phyloP scores from a whole-genome alignment of 306 rosid species.

The Begonia fuchsioides region DNA sequence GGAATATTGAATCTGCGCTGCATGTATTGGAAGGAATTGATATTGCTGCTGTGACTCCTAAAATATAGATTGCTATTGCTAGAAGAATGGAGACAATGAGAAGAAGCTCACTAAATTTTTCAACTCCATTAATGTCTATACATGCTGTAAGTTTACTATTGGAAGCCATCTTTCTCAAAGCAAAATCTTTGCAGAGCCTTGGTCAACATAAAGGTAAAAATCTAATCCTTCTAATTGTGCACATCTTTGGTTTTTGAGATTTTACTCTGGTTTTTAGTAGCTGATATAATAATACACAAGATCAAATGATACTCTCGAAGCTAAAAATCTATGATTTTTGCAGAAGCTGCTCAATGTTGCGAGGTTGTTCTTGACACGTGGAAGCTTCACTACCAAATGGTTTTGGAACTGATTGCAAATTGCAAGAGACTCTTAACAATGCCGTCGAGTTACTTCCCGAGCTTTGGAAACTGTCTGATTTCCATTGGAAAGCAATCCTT shows the following conservation, averaged over 20 bases:
- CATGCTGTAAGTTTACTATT: slow-evolving; percentile 61
- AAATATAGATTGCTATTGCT: slow-evolving; percentile 53
- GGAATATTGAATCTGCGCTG: slow-evolving; percentile 77
- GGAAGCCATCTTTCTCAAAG: slow-evolving; percentile 75
- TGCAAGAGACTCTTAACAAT: slow-evolving; percentile 70
- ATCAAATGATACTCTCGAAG: too few species aligned
- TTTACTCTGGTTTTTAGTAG: too few species aligned
- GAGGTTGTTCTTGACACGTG: slow-evolving; percentile 65
- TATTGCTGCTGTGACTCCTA: slow-evolving; percentile 41
- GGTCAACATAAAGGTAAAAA: slow-evolving; percentile 62
- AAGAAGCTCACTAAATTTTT: slow-evolving; percentile 39
- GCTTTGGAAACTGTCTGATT: slow-evolving; percentile 72
- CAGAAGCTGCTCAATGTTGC: slow-evolving; percentile 40
- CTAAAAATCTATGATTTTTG: too few species aligned
- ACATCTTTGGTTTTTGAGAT: too few species aligned
- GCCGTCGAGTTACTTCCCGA: slow-evolving; percentile 80
- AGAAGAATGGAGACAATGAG: slow-evolving; percentile 33
- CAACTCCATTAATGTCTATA: slow-evolving; percentile 45
- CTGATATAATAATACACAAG: too few species aligned
- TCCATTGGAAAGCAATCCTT: slow-evolving; percentile 51
- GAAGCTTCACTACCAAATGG: slow-evolving; percentile 84
- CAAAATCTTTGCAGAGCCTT: slow-evolving; percentile 64
- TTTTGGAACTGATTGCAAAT: slow-evolving; percentile 66
- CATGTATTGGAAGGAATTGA: slow-evolving; percentile 88
- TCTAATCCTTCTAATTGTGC: too few species aligned